These are phyloP conservation scores for Raphanus hybrid DNA, from an alignment of 441 rosid genomes.

Conservation along the genomic window DNA sequence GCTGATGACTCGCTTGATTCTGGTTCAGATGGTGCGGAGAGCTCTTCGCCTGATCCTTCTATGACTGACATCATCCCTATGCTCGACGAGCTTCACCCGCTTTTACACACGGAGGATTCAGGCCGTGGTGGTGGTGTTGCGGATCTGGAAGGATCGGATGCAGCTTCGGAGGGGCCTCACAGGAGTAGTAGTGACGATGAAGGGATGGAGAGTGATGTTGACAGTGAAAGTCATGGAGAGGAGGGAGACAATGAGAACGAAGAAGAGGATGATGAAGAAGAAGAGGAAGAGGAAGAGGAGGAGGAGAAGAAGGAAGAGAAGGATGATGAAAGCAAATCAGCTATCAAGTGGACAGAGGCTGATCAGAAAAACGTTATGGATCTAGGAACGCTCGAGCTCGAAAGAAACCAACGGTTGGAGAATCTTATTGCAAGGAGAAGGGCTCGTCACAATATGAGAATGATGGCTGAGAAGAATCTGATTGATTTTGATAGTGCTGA, in stretches of 20 bases:
- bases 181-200: not conserved
- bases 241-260: not conserved
- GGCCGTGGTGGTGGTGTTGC: not conserved
- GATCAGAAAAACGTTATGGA: conserved; percentile 7
- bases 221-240: not conserved
- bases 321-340: conserved; percentile 3
- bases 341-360: conserved; percentile 10
- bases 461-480: not conserved
- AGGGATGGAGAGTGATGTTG: conserved; percentile 11
- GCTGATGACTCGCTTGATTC: conserved; percentile 4
- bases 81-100: conserved; percentile 8
- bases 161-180: not conserved
- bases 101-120: not conserved
- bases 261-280: not conserved
- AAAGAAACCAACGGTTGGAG: conserved; percentile 7
- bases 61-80: conserved; percentile 7
- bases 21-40: not conserved
- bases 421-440: conserved; percentile 4
- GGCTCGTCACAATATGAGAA: not conserved
- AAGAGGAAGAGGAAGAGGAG: not conserved
- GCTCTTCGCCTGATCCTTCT: conserved; percentile 4
- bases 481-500: conserved; percentile 7
- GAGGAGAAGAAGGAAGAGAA: conserved; percentile 9
- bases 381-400: not conserved
- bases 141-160: not conserved